These are phyloP conservation scores for Dissophora ornata DNA, from an alignment of 192 early-diverging fungal genomes.

Conservation along the genomic window DNA sequence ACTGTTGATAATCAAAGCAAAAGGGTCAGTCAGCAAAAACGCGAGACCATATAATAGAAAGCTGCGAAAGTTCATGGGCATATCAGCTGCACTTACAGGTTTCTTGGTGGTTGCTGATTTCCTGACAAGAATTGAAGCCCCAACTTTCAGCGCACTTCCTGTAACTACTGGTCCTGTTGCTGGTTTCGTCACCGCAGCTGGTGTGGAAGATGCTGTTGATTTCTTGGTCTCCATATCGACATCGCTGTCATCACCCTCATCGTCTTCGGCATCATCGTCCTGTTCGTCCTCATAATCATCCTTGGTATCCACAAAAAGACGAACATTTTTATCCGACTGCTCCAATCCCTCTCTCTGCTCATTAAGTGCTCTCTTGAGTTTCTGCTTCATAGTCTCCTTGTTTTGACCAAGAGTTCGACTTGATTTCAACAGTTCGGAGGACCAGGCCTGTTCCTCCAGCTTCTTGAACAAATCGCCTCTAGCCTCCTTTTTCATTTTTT, in stretches of 20 bases:
- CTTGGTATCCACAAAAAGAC: slow-evolving; percentile 65
- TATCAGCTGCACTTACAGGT: slow-evolving; percentile 56
- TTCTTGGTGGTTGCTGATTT: slow-evolving; percentile 66
- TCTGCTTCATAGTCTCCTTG: slow-evolving; percentile 74
- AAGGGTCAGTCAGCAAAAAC: too few species aligned
- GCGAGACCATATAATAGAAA: too few species aligned
- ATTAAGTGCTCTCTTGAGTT: slow-evolving; percentile 70
- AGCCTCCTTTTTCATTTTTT: slow-evolving; percentile 86
- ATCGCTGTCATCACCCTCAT: slow-evolving; percentile 7
- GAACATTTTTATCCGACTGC: slow-evolving; percentile 67
- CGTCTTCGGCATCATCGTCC: slow-evolving; percentile 36
- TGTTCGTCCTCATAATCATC: slow-evolving; percentile 58
- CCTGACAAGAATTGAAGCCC: slow-evolving; percentile 51
- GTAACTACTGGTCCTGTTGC: slow-evolving; percentile 28
- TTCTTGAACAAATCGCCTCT: slow-evolving; percentile 73
- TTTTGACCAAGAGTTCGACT: slow-evolving; percentile 73
- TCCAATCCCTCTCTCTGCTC: slow-evolving; percentile 75
- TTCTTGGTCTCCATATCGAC: slow-evolving; percentile 29
- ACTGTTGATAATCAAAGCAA: neutral
- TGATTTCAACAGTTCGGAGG: slow-evolving; percentile 75
- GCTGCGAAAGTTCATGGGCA: too few species aligned
- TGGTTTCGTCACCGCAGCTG: slow-evolving; percentile 5
- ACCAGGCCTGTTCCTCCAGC: slow-evolving; percentile 73
- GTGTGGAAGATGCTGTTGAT: neutral
- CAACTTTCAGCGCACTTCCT: slow-evolving; percentile 65